Percentiles rank a stretch among this genome's conserved stretches.
phyloP scores from a whole-genome alignment of 1,284 basidiomycete species.

The Hymenochaete sp. region DNA sequence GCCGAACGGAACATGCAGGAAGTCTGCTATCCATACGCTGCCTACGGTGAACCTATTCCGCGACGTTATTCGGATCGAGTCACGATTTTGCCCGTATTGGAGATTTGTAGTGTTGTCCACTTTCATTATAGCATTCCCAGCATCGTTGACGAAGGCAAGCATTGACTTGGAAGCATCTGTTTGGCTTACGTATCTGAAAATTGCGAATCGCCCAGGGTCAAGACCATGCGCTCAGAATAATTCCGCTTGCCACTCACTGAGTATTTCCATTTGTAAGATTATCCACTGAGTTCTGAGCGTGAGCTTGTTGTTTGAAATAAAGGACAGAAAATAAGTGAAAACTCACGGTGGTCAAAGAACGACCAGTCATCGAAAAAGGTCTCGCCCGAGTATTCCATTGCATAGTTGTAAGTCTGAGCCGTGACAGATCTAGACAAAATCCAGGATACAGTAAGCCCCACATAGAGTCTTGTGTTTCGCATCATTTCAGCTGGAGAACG shows the following conservation, averaged over 20 bases:
- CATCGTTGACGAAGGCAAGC: conserved; percentile 55
- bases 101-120: conserved; percentile 60
- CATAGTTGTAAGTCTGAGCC: conserved; percentile 31
- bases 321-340: neutral
- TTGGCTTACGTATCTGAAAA: conserved; percentile 45
- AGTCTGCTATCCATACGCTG: conserved; percentile 57
- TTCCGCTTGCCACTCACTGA: conserved; percentile 31
- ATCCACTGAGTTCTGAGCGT: conserved; percentile 38
- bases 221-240: neutral
- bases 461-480: neutral
- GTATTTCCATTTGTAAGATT: conserved; percentile 66
- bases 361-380: conserved; percentile 50
- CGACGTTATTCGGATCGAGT: conserved; percentile 57
- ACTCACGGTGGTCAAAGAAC: conserved; percentile 44
- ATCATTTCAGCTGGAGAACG: neutral
- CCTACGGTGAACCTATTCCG: conserved; percentile 52
- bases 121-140: conserved; percentile 59
- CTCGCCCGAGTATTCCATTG: conserved; percentile 40
- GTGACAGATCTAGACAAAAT: conserved; percentile 2
- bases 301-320: neutral
- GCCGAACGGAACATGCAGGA: conserved; percentile 63
- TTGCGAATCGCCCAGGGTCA: neutral
- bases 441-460: neutral
- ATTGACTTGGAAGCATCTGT: conserved; percentile 38
- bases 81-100: conserved; percentile 54